phyloP scores from a whole-genome alignment of 2,329 filamentous ascomycete species.

The Ophiostoma piceae region DNA sequence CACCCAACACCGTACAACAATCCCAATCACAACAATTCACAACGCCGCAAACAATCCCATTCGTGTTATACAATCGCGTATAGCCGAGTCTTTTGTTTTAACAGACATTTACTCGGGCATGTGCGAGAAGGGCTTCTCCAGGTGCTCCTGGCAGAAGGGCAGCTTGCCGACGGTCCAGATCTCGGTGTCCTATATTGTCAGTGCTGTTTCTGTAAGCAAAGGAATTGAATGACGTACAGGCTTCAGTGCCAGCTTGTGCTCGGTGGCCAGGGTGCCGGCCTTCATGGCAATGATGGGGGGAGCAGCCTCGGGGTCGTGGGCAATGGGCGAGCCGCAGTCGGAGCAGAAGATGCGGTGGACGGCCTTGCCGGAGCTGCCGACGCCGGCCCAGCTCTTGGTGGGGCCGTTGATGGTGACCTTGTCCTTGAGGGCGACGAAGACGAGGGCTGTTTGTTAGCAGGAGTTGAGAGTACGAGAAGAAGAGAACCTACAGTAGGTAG shows the following conservation, averaged over 20 bases:
- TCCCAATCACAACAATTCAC: slow-evolving; percentile 9
- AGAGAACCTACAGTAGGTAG: slow-evolving; percentile 56
- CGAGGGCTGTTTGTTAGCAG: slow-evolving; percentile 47
- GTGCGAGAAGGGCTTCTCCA: slow-evolving; percentile 57
- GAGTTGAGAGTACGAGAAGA: not conserved
- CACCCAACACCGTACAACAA: not conserved
- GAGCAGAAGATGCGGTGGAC: slow-evolving; percentile 66
- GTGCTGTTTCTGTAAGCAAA: not conserved
- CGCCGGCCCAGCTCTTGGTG: slow-evolving; percentile 58
- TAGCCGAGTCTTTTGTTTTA: not conserved
- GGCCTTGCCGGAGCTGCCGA: slow-evolving; percentile 54
- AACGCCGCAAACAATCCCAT: slow-evolving; percentile 3
- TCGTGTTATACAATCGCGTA: slow-evolving; percentile 7
- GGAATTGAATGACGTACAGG: slow-evolving; percentile 34
- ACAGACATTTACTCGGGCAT: slow-evolving; percentile 51
- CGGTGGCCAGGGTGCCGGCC: slow-evolving; percentile 57
- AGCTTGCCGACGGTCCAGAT: slow-evolving; percentile 66
- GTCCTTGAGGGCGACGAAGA: slow-evolving; percentile 61
- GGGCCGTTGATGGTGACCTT: slow-evolving; percentile 59
- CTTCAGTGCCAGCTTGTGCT: slow-evolving; percentile 64
- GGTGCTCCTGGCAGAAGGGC: slow-evolving; percentile 62
- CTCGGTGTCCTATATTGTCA: slow-evolving; percentile 48
- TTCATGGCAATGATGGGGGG: slow-evolving; percentile 65
- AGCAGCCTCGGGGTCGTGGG: slow-evolving; percentile 65
- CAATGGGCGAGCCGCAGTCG: slow-evolving; percentile 64